Conservation (phyloP, 169 alveolate genomes). For the Plasmodium sp. region DNA sequence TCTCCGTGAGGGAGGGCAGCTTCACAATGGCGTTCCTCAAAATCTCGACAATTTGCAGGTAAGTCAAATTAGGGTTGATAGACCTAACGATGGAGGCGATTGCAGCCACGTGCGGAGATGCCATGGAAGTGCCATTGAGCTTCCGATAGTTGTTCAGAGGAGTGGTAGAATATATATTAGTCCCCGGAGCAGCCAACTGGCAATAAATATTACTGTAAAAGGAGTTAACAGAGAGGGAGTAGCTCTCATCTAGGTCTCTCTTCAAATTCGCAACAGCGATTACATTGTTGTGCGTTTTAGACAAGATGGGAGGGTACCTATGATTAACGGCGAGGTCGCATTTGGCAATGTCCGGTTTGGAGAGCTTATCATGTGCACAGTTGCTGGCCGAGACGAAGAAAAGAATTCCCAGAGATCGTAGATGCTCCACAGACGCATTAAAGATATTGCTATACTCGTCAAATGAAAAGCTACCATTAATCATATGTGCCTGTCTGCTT, state of each 20-base stretch:
- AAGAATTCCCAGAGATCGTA: slow-evolving; percentile 14
- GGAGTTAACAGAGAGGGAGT: slow-evolving; percentile 39
- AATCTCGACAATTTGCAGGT: slow-evolving; percentile 13
- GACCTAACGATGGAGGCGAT: slow-evolving; percentile 59
- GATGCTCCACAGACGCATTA: slow-evolving; percentile 9
- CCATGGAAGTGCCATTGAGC: slow-evolving; percentile 82
- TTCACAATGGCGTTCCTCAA: slow-evolving; percentile 3
- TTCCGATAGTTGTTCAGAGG: slow-evolving; percentile 64
- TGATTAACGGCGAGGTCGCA: slow-evolving; percentile 41
- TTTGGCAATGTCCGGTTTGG: slow-evolving; percentile 28
- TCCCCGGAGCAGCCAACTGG: slow-evolving; percentile 81
- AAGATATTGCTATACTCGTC: slow-evolving; percentile 63
- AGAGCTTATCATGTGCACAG: background rate
- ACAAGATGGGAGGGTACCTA: slow-evolving; percentile 37
- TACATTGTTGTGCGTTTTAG: slow-evolving; percentile 10
- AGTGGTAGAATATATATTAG: slow-evolving; percentile 79
- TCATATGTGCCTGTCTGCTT: slow-evolving; percentile 60
- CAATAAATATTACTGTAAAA: slow-evolving; percentile 65
- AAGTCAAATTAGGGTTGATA: slow-evolving; percentile 40
- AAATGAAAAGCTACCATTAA: slow-evolving; percentile 76
- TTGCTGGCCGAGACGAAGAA: slow-evolving; percentile 69
- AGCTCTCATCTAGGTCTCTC: background rate
- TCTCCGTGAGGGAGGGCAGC: background rate
- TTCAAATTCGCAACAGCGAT: slow-evolving; percentile 52
- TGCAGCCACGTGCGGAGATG: slow-evolving; percentile 82